Conservation (phyloP, 371 early-diverging fungal genomes). For the Chytridium lagenaria region DNA sequence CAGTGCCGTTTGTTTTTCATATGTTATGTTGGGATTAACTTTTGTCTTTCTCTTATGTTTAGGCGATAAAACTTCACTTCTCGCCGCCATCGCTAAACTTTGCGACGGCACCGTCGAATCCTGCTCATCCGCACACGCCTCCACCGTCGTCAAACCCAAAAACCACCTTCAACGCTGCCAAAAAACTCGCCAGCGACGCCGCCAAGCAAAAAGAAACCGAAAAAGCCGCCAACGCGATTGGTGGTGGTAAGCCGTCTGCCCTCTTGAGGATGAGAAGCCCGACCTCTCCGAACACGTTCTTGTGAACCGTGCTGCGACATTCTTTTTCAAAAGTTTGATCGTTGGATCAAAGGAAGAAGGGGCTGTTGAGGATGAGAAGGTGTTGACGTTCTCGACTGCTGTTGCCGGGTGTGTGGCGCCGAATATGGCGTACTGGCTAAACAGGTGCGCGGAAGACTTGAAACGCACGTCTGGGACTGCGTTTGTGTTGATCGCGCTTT, state of each 20-base stretch:
- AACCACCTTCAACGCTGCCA: constrained; percentile 40
- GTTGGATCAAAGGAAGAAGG: neutral
- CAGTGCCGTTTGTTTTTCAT: constrained; percentile 4
- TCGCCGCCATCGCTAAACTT: constrained; percentile 28
- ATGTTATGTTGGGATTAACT: neutral
- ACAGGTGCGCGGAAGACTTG: constrained; percentile 41
- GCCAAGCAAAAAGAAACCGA: constrained; percentile 20
- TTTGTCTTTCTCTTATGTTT: neutral
- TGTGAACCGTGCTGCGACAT: constrained; percentile 44
- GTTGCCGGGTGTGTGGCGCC: constrained; percentile 19
- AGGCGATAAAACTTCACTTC: constrained; percentile 34
- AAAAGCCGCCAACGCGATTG: constrained; percentile 34
- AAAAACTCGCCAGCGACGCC: constrained; percentile 44
- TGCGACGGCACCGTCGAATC: constrained; percentile 34
- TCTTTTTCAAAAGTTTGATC: constrained; percentile 45
- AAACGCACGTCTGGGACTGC: constrained; percentile 42
- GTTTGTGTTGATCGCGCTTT: constrained; percentile 46
- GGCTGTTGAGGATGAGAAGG: constrained; percentile 9
- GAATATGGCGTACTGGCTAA: constrained; percentile 42
- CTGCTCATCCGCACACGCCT: constrained; percentile 8
- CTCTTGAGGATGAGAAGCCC: constrained; percentile 27
- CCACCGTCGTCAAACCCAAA: neutral
- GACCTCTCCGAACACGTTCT: constrained; percentile 48
- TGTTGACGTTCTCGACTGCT: constrained; percentile 11
- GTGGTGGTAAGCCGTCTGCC: constrained; percentile 24